Conservation (phyloP, 768 basidiomycete genomes). For the Sporobolomyces roseus region DNA sequence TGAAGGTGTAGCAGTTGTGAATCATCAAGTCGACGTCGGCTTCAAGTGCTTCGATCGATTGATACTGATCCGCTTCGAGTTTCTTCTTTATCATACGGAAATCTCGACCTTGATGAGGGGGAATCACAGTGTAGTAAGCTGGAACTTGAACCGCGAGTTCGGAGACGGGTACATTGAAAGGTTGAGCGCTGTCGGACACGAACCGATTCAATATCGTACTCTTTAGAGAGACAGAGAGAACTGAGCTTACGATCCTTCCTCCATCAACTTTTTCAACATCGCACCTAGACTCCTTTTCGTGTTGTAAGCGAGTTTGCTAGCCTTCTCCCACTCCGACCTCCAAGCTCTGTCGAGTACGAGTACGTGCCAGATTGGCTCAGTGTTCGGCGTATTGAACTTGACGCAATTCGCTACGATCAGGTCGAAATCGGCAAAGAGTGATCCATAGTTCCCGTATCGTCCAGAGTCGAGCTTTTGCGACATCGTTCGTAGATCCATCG, state of each 20-base stretch:
- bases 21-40: constrained; percentile 84
- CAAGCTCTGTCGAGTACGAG: constrained; percentile 69
- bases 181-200: constrained; percentile 14
- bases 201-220: too few species aligned
- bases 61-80: constrained; percentile 77
- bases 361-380: constrained; percentile 68
- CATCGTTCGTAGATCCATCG: constrained; percentile 92
- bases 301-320: constrained; percentile 64
- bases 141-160: constrained; percentile 78
- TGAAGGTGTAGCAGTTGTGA: constrained; percentile 82
- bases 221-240: not conserved
- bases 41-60: constrained; percentile 69
- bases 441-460: constrained; percentile 74
- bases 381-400: constrained; percentile 80
- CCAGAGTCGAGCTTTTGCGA: constrained; percentile 59
- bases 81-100: constrained; percentile 73
- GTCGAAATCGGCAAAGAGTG: constrained; percentile 72
- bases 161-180: constrained; percentile 57
- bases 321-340: constrained; percentile 82
- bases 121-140: constrained; percentile 80
- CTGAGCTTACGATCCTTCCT: constrained; percentile 55
- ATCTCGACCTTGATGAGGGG: constrained; percentile 80
- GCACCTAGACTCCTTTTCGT: constrained; percentile 76
- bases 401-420: constrained; percentile 85
- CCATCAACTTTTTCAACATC: constrained; percentile 64